These are phyloP conservation scores for Jaapia argillacea DNA, from an alignment of 768 basidiomycete genomes.

Conservation along the genomic window DNA sequence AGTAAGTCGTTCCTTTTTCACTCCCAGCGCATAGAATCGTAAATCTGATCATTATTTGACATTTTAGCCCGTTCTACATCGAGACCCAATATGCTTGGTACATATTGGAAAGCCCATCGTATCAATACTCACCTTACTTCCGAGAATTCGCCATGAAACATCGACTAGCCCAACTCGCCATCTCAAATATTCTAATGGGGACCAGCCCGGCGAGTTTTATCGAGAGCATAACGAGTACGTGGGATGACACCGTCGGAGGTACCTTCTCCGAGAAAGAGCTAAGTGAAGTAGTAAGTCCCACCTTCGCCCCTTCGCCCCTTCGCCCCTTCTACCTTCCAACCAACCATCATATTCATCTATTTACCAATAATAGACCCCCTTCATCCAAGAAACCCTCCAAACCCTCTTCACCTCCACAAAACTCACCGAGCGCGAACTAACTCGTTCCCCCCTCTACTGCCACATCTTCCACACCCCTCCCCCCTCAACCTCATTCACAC, in stretches of 20 bases:
- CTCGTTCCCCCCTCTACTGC: no score
- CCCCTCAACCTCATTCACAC: no score
- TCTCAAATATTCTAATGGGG: slow-evolving; percentile 22
- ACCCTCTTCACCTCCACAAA: no score
- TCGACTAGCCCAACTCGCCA: slow-evolving; percentile 39
- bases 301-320: no score
- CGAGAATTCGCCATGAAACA: slow-evolving; percentile 40
- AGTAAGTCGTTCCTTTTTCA: slow-evolving; percentile 31
- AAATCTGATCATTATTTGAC: slow-evolving; percentile 3
- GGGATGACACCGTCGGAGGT: slow-evolving; percentile 1
- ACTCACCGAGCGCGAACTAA: no score
- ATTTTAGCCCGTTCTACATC: slow-evolving; percentile 48
- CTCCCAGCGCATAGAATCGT: background rate
- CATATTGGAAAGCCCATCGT: slow-evolving; percentile 38
- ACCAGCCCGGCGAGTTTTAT: slow-evolving; percentile 28
- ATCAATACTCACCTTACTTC: slow-evolving; percentile 32
- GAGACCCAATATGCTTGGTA: slow-evolving; percentile 61
- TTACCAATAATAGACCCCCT: no score
- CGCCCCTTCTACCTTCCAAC: no score
- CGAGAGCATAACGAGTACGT: slow-evolving; percentile 3
- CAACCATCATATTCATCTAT: no score
- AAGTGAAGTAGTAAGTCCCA: no score
- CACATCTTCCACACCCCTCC: no score
- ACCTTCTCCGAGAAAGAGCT: no score
- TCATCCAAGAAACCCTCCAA: no score